Evolutionary conservation across 306 rosid species (phyloP), one percentile per base, ranked within the genome.

Genomic region (Vigna angularis): DNA sequence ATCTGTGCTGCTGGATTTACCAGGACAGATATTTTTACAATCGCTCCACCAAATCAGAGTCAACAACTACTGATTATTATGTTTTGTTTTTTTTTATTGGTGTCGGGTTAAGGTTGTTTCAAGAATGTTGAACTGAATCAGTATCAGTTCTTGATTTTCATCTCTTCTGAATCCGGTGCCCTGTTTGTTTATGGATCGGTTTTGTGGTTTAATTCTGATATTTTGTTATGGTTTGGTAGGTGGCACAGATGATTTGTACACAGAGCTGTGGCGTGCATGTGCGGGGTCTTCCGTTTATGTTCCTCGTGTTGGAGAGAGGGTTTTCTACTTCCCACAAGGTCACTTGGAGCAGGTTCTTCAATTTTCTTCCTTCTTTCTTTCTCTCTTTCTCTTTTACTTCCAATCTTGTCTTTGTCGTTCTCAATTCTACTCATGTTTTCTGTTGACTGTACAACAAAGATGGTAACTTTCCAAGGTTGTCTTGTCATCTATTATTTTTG

Each of bases 341-440:
- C 93, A 92, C 52, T 53, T 82, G 58, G 97, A 92, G 68, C 97
- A 92, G 96, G 97, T 90, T 79, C 51, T 90, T 79, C 51, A 34
- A 36, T 80, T 75, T 79, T 42, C 48, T 44, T 63, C 28, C 3
- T 26, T 24, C 28, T 24, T 24, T 24, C 28, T 24, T 24, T 24
- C 28, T 0, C 50, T 24, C 10, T 42, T 2, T 9, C 13, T 36
- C 1, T 15, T 4, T 59, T 42, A 22, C 10, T 66, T 66, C 47
- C 18, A 18, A 14, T 18, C 52, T 14, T 38, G 0, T 14, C 24
- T 45, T 22, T 36, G 4, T 8, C 40, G 5, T 45, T 67, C 55
- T 15, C 6, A 32, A 59, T 59, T 65, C 18, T n/a, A 36, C 48
- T 34, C 10, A 11, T 38, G 40, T 56, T 42, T 38, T 67, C 22